Percentiles rank a stretch among this genome's conserved stretches.
Conservation (phyloP, 2,329 filamentous ascomycete species). For the Didymella segeticola region DNA sequence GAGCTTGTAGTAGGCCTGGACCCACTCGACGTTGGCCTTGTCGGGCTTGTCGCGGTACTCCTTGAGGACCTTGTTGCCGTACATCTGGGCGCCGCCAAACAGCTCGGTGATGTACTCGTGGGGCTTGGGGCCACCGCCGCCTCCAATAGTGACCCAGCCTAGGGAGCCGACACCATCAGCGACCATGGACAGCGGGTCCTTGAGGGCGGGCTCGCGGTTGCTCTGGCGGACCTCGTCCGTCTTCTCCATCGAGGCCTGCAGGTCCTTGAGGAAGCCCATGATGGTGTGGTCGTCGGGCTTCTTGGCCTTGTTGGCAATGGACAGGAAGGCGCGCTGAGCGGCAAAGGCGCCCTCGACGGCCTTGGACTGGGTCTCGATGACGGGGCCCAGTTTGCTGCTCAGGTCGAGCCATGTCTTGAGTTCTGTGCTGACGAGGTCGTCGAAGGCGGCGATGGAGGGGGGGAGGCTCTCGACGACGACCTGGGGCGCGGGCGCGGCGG, state of each 20-base stretch:
- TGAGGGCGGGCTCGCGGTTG: slow-evolving; percentile 76
- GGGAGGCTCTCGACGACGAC: slow-evolving; percentile 52
- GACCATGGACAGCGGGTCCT: slow-evolving; percentile 84
- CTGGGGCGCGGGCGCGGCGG: slow-evolving; percentile 44
- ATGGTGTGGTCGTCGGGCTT: slow-evolving; percentile 80
- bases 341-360: slow-evolving; percentile 72
- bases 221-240: slow-evolving; percentile 82
- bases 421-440: slow-evolving; percentile 74
- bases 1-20: slow-evolving; percentile 89
- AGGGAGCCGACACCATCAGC: slow-evolving; percentile 88
- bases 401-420: slow-evolving; percentile 79
- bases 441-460: slow-evolving; percentile 84
- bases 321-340: slow-evolving; percentile 85
- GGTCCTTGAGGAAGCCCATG: slow-evolving; percentile 82
- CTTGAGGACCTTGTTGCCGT: slow-evolving; percentile 91
- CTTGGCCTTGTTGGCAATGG: slow-evolving; percentile 88
- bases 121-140: slow-evolving; percentile 65
- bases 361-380: slow-evolving; percentile 75
- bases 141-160: slow-evolving; percentile 86
- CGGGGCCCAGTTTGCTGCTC: slow-evolving; percentile 77
- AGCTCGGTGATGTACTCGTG: slow-evolving; percentile 85
- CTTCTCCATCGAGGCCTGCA: slow-evolving; percentile 80
- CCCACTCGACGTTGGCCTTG: slow-evolving; percentile 82
- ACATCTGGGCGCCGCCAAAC: slow-evolving; percentile 86
- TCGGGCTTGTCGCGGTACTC: slow-evolving; percentile 81